These are phyloP conservation scores for Gnaphalium uliginosum DNA, from an alignment of 129 eudicot genomes.

Conservation along the genomic window DNA sequence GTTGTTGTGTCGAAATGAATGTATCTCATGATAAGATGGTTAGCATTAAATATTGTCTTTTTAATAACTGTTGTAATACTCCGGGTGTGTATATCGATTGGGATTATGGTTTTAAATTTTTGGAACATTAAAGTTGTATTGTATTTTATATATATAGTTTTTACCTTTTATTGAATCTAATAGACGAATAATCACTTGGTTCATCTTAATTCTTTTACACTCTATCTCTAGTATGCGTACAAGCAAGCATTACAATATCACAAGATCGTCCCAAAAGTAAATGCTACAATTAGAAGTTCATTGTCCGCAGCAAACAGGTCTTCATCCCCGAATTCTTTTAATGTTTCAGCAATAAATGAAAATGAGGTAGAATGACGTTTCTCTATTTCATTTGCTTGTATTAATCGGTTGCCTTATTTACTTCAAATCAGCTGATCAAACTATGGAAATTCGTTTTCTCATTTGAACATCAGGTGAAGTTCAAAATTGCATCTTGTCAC, in stretches of 20 bases:
- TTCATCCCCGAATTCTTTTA: conserved; percentile 74
- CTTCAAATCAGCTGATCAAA: not conserved
- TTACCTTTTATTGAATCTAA: not conserved
- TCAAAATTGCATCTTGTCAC: conserved; percentile 82
- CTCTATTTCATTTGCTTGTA: not conserved
- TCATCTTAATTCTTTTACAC: conserved; percentile 9
- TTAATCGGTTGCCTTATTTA: conserved; percentile 1
- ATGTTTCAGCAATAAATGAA: conserved; percentile 70
- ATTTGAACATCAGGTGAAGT: conserved; percentile 66
- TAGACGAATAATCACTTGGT: not conserved
- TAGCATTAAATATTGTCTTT: not conserved
- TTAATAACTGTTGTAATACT: not conserved
- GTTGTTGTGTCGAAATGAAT: not conserved
- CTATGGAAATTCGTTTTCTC: not conserved
- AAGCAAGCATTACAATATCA: conserved; percentile 89
- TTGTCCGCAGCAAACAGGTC: conserved; percentile 72
- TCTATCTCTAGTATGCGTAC: conserved; percentile 58
- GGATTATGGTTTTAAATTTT: not conserved
- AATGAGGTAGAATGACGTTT: conserved; percentile 62
- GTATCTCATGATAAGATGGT: not conserved
- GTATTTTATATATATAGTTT: not conserved
- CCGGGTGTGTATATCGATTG: not conserved
- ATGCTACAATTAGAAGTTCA: conserved; percentile 61
- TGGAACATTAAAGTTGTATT: conserved; percentile 10
- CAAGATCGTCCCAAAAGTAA: conserved; percentile 70